Conservation (phyloP, 306 rosid genomes). For the Trifolium dubium region DNA sequence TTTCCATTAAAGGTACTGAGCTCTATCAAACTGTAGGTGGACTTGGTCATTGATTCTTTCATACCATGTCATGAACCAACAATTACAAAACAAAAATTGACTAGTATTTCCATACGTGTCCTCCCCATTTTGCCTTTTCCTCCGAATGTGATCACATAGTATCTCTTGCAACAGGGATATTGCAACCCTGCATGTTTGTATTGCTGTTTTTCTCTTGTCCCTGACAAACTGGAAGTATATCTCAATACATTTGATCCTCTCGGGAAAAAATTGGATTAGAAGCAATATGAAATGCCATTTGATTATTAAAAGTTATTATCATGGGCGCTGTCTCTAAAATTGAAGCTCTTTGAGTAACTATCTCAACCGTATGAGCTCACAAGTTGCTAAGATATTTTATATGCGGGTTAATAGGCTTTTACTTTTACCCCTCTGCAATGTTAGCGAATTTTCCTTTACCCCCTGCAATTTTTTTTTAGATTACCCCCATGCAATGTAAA, state of each 20-base stretch:
- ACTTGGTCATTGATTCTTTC: not conserved
- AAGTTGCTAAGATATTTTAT: not conserved
- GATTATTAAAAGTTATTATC: not conserved
- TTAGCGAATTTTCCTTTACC: too few relatives aligned
- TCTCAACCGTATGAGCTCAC: not conserved
- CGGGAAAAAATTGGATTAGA: not conserved
- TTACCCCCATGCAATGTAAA: too few relatives aligned
- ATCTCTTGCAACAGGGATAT: too few relatives aligned
- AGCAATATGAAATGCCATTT: not conserved
- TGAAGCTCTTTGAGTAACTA: not conserved
- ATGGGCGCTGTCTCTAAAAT: not conserved
- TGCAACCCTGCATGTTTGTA: too few relatives aligned
- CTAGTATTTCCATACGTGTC: not conserved
- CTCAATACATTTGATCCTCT: not conserved
- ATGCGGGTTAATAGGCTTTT: too few relatives aligned
- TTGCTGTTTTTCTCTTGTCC: not conserved
- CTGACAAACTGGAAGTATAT: not conserved
- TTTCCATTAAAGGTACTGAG: not conserved
- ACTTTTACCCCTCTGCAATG: too few relatives aligned
- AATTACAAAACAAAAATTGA: too few relatives aligned
- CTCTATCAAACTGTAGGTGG: not conserved
- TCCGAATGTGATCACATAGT: too few relatives aligned
- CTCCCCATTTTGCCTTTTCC: not conserved
- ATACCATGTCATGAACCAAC: not conserved
- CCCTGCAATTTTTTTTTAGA: too few relatives aligned